phyloP scores from a whole-genome alignment of 2,329 filamentous ascomycete genomes.

The Cladophialophora bantiana region DNA sequence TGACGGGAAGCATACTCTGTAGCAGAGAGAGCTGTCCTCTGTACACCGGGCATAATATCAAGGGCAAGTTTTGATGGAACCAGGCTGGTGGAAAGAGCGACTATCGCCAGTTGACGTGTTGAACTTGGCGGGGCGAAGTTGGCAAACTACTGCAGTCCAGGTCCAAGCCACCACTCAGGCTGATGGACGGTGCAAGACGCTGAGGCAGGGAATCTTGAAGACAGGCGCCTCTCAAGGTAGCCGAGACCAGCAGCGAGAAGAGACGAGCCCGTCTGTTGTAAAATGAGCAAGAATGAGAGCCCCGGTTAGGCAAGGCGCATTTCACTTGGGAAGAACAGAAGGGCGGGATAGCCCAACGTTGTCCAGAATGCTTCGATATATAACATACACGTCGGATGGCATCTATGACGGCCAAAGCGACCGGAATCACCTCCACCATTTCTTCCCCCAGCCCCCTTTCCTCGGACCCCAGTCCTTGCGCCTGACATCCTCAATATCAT shows the following conservation, averaged over 20 bases:
- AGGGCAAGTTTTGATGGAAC: neutral
- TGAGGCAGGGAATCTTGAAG: neutral
- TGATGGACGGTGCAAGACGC: neutral
- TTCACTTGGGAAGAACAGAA: neutral
- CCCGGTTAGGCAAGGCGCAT: neutral
- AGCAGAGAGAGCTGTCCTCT: neutral
- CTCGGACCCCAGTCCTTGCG: slow-evolving; percentile 21
- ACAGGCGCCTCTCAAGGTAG: too few relatives aligned
- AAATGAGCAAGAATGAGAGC: neutral
- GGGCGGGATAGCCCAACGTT: neutral
- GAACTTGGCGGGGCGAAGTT: neutral
- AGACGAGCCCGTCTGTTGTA: neutral
- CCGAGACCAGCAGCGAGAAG: neutral
- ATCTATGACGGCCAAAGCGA: neutral
- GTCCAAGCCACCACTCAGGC: neutral
- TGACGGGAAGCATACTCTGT: neutral
- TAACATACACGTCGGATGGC: neutral
- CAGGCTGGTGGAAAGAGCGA: neutral
- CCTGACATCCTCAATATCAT: slow-evolving; percentile 53
- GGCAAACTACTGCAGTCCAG: neutral
- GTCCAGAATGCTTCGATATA: neutral
- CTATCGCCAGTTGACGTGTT: neutral
- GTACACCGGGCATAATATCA: neutral
- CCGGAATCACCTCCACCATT: slow-evolving; percentile 17
- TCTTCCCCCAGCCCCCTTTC: slow-evolving; percentile 16